Evolutionary conservation across 106 monocot genomes (phyloP).

Genomic region (Alisma plantagoaquatica): DNA sequence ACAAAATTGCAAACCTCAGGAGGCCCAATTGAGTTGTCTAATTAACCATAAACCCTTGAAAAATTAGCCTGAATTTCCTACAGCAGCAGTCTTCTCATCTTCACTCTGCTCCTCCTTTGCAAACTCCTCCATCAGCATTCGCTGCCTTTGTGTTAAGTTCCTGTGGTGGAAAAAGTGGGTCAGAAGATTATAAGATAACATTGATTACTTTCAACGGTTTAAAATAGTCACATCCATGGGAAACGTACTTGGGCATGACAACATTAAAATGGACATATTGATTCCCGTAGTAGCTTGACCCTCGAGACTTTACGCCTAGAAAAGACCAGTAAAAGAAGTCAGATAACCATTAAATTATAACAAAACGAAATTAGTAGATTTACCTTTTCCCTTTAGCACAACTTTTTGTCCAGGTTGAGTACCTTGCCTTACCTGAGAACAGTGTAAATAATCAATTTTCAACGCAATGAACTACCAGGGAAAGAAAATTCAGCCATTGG

Average conservation of each 20-base stretch:
- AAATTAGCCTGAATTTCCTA: constrained; percentile 28
- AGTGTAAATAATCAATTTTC: no score
- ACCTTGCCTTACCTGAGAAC: constrained; percentile 70
- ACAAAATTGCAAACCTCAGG: no score
- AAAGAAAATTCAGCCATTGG: no score
- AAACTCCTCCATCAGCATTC: constrained; percentile 49
- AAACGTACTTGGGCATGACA: constrained; percentile 58
- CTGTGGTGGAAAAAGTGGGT: constrained; percentile 22
- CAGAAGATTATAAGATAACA: no score
- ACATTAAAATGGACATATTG: constrained; percentile 85
- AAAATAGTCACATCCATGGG: not conserved
- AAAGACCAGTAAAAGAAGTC: not conserved
- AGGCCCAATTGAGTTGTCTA: no score
- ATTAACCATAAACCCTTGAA: no score
- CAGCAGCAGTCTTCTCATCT: constrained; percentile 20
- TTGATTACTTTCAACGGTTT: not conserved
- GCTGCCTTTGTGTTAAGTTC: constrained; percentile 46
- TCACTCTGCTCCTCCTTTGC: constrained; percentile 36
- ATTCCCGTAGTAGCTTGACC: constrained; percentile 52
- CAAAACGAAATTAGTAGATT: not conserved
- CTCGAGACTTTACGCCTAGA: constrained; percentile 63
- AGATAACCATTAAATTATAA: not conserved
- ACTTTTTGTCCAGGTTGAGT: constrained; percentile 98
- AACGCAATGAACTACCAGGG: no score
- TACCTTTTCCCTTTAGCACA: constrained; percentile 92